Conservation (phyloP, 2,329 filamentous ascomycete species). For the Didymella lethalis region DNA sequence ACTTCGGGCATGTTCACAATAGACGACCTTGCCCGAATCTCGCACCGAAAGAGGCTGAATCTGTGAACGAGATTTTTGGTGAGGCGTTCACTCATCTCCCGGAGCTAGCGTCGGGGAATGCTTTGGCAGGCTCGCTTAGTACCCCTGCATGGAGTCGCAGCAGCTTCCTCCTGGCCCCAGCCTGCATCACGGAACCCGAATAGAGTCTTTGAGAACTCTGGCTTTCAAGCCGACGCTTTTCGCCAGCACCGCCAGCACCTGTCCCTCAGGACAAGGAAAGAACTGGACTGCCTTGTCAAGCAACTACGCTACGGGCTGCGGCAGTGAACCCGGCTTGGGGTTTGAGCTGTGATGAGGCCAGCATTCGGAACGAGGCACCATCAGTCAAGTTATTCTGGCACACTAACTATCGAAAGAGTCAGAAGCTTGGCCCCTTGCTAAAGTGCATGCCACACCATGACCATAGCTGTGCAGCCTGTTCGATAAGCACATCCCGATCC, state of each 20-base stretch:
- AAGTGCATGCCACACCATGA: background rate
- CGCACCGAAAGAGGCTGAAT: slow-evolving; percentile 5
- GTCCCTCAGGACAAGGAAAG: too few species aligned
- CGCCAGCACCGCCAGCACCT: rapidly evolving
- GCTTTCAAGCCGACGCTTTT: too few species aligned
- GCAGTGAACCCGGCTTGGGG: background rate
- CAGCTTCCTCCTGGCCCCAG: slow-evolving; percentile 2
- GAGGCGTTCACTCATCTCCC: slow-evolving; percentile 20
- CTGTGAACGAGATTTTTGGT: slow-evolving; percentile 6
- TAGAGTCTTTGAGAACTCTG: background rate
- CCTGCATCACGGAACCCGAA: slow-evolving; percentile 6
- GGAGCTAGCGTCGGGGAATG: slow-evolving; percentile 1
- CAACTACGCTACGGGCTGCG: background rate
- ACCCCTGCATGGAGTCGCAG: slow-evolving; percentile 12
- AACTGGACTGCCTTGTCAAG: background rate
- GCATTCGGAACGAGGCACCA: background rate
- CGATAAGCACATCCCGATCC: background rate
- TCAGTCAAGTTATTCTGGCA: background rate
- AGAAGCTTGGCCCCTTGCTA: background rate
- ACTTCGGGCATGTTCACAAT: slow-evolving; percentile 10
- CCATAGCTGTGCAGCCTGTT: background rate
- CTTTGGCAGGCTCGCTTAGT: slow-evolving; percentile 9
- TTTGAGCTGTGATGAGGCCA: background rate
- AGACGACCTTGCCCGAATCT: background rate
- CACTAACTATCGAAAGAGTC: background rate